Evolutionary conservation across 2,329 filamentous ascomycete genomes (phyloP).

Genomic region (Coniochaeta sp.): DNA sequence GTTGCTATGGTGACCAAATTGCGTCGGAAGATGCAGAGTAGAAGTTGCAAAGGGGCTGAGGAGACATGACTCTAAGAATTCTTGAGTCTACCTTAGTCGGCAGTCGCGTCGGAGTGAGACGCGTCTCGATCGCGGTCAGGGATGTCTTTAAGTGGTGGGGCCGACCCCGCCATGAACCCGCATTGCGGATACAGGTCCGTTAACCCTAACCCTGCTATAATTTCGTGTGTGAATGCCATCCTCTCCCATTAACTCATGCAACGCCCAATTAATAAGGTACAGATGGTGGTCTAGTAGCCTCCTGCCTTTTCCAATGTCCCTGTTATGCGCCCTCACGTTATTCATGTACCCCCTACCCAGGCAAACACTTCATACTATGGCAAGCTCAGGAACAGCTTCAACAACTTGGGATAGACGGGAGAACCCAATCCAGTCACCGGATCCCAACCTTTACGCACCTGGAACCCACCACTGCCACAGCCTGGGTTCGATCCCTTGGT

Average conservation of each 20-base stretch:
- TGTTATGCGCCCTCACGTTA: no score
- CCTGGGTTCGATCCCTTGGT: slow-evolving; percentile 22
- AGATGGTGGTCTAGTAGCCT: no score
- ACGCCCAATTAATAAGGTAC: no score
- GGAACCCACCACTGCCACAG: slow-evolving; percentile 22
- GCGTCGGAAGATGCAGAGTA: background rate
- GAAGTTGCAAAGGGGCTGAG: background rate
- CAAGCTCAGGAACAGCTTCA: slow-evolving; percentile 13
- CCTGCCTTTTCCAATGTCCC: no score
- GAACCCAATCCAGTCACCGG: slow-evolving; percentile 18
- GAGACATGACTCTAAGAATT: background rate
- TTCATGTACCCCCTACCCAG: no score
- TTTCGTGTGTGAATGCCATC: no score
- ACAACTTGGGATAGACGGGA: slow-evolving; percentile 15
- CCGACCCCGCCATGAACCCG: no score
- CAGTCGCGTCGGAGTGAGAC: background rate
- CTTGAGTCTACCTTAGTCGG: background rate
- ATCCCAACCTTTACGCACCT: slow-evolving; percentile 19
- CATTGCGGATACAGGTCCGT: no score
- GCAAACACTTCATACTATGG: background rate
- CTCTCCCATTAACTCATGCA: no score
- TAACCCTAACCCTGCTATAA: no score
- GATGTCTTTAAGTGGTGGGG: background rate
- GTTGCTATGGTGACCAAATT: background rate
- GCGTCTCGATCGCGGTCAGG: background rate